Evolutionary conservation across 108 stramenopile genomes (phyloP), one percentile per base, ranked within the genome.

Genomic region (Bacterosira constricta): DNA sequence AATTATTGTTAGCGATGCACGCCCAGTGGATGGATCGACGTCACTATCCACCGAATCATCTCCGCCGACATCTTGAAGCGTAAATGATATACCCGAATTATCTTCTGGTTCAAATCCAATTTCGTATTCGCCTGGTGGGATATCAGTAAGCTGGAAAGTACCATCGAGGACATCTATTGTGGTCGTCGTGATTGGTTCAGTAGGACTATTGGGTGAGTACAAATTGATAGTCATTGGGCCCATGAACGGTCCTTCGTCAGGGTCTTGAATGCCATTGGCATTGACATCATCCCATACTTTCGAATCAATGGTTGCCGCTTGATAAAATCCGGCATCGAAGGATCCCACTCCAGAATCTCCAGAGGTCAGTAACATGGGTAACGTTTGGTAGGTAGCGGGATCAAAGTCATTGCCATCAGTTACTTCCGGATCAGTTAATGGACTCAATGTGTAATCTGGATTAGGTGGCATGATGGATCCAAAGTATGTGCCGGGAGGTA

Each of bases 51-150:
- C 49, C 12, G 46, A 4, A 13, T 46, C 47, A 44, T 79, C 44
- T 23, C 21, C 61, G 35, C 50, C 55, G 25, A 9, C 42, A 18
- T 52, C 25, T 32, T 66, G 50, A 17, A 41, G 15, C n/a, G 65
- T 53, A 51, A 66, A 66, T 17, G 27, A 26, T 35, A 34, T 37
- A 11, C 58, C 39, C 2, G 55, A 15, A 7, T 20, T 32, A 18
- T 27, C 25, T 45, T 39, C 39, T 37, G 58, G 20, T 17, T 59
- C 13, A 41, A 77, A 77, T 54, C 65, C 76, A 25, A 77, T 23
- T 39, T 77, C 76, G 37, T 77, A 77, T 8, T 42, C 47, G 17
- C 76, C 76, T 11, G 76, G 76, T 9, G 39, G 39, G 27, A 77
- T 12, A 21, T 65, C 50, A 21, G 57, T 47, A 18, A 77, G 70